Evolutionary conservation across 192 early-diverging fungal genomes (phyloP).

Genomic region (Coemansia sp.): DNA sequence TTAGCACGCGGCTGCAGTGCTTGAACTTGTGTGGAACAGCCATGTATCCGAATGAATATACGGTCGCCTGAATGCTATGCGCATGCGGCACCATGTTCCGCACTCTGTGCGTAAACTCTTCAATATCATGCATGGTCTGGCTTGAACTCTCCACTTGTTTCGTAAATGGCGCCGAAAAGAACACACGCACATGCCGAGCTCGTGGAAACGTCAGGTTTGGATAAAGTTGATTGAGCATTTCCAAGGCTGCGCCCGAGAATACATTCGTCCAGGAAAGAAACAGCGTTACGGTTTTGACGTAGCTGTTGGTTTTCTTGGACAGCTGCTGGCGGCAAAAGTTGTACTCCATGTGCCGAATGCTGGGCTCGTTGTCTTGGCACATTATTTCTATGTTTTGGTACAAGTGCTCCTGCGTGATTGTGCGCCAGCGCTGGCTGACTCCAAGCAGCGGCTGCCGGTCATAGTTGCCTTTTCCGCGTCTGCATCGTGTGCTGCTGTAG

Average conservation of each 20-base stretch:
- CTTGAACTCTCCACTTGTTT: not conserved
- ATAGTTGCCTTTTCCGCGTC: not conserved
- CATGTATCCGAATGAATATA: not conserved
- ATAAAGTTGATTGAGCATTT: not conserved
- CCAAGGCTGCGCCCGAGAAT: not conserved
- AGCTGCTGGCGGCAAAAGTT: not conserved
- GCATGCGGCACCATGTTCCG: not conserved
- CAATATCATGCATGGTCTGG: not conserved
- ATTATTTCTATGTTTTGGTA: constrained; percentile 7
- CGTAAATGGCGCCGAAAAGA: not conserved
- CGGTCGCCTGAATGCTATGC: not conserved
- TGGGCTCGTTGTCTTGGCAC: constrained; percentile 3
- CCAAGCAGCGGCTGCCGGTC: not conserved
- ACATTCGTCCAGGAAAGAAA: constrained; percentile 6
- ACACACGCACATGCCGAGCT: not conserved
- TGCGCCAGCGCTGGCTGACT: constrained; percentile 2
- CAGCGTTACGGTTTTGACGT: not conserved
- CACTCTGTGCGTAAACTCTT: not conserved
- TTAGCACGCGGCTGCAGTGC: not conserved
- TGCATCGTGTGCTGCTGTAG: not conserved
- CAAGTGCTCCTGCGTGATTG: constrained; percentile 1
- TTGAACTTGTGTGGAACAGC: not conserved
- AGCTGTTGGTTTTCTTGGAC: not conserved
- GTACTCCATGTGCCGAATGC: constrained; percentile 3
- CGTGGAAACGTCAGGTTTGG: not conserved